Evolutionary conservation across 2,329 filamentous ascomycete species (phyloP).

Genomic region (Apiospora koreana): DNA sequence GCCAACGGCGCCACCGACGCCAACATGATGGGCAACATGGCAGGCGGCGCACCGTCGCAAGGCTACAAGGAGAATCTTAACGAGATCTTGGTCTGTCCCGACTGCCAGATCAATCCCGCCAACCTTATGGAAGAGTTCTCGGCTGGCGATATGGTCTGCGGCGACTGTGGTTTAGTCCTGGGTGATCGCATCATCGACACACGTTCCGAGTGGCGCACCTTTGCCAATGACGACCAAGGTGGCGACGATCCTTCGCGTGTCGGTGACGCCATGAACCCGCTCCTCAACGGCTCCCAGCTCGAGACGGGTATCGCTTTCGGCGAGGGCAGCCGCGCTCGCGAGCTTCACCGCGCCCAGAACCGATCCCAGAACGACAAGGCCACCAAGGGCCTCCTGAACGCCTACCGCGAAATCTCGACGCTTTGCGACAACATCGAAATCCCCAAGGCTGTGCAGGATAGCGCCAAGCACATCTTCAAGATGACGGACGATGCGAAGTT

Average conservation of each 20-base stretch:
- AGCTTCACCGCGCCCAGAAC: conserved; percentile 71
- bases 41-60: conserved; percentile 20
- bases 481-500: conserved; percentile 88
- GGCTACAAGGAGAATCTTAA: conserved; percentile 82
- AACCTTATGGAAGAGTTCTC: conserved; percentile 93
- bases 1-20: conserved; percentile 25
- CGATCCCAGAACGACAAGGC: conserved; percentile 80
- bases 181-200: conserved; percentile 92
- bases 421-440: conserved; percentile 86
- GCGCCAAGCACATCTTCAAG: conserved; percentile 94
- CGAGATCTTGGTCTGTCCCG: conserved; percentile 80
- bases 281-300: conserved; percentile 87
- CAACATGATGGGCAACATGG: conserved; percentile 48
- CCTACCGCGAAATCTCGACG: conserved; percentile 86
- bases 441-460: conserved; percentile 78
- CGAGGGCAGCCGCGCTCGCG: conserved; percentile 65
- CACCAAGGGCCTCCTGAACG: conserved; percentile 77
- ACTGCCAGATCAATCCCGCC: conserved; percentile 90
- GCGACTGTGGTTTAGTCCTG: conserved; percentile 86
- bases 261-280: conserved; percentile 86
- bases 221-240: conserved; percentile 96
- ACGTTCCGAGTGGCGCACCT: conserved; percentile 97
- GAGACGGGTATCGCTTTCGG: conserved; percentile 86
- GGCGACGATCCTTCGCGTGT: conserved; percentile 98
- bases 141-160: conserved; percentile 89